Base-by-base conservation (phyloP, 148 eudicot species). In the Cornus florida region DNA sequence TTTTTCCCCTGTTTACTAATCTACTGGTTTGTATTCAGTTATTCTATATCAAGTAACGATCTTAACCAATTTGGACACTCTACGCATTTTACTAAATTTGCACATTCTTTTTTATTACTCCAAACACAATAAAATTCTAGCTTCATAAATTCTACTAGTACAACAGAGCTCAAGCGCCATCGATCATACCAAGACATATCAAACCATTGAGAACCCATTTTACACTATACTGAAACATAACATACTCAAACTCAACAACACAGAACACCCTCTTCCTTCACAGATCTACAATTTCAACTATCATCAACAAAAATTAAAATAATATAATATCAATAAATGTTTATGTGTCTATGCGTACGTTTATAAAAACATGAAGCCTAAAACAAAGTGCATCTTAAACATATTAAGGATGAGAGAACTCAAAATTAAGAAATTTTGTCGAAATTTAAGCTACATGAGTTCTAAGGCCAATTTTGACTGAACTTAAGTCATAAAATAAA, bases 401-500 rank as follows among this genome's bases (percentile, higher is more conserved):
- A 65, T 41, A 20, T 10, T 39, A 17, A 41, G 59, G 38, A 38
- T 38, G n/a, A 75, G 62, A 33, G 2, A 31, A 12, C 19, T 56
- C 28, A 17, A 14, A 64, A 60, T 13, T 32, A 3, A 33, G 19
- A 66, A 76, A 22, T 24, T 57, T 24, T 24, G 70, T 28, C 41
- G 17, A 43, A 32, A 68, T 77, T 68, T 50, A 76, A 67, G 46
- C 48, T 32, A 66, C 16, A 32, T 24, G 28, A 22, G 5, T 17
- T 17, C 14, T 23, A 32, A 46, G 20, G 31, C 65, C 19, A 57
- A 50, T 19, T 67, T 28, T 68, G 41, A 68, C 79, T 31, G 41
- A 76, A 77, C 67, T 48, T 41, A 53, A 69, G 72, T 72, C 32
- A 23, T 4, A 76, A 66, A 59, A 28, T 28, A 24, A 6, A 66